These are phyloP conservation scores for Vigna radiata DNA, from an alignment of 306 rosid genomes.

Conservation along the genomic window DNA sequence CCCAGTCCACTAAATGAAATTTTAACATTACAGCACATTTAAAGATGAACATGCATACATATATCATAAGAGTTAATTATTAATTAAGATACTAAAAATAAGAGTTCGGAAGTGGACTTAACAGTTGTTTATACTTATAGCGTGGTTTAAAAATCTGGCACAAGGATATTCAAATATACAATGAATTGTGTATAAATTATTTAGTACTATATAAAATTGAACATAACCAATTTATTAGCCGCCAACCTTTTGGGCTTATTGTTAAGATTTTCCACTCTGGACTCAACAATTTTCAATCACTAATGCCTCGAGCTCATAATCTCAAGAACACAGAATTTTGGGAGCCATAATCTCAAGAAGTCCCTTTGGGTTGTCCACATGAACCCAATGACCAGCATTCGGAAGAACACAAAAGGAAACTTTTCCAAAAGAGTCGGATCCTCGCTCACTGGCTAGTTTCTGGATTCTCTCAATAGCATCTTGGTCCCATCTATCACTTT, in stretches of 20 bases:
- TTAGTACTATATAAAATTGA: not conserved
- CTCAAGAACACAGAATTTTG: conserved; percentile 54
- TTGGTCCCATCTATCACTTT: conserved; percentile 85
- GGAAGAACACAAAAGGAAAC: conserved; percentile 75
- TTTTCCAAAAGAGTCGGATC: conserved; percentile 62
- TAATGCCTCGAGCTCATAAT: conserved; percentile 49
- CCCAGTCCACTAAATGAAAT: too few species aligned
- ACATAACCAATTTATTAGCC: not conserved
- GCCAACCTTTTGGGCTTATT: conserved; percentile 16
- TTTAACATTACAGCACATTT: too few species aligned
- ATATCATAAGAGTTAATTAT: too few species aligned
- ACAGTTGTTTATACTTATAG: not conserved
- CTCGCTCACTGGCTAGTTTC: conserved; percentile 54
- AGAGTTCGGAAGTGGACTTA: not conserved
- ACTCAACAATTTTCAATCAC: not conserved
- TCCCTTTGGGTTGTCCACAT: conserved; percentile 89
- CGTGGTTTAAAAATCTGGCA: not conserved
- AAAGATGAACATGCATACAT: too few species aligned
- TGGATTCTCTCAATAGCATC: conserved; percentile 62
- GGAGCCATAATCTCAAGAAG: conserved; percentile 82
- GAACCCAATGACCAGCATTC: conserved; percentile 95
- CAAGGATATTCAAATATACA: conserved; percentile 4
- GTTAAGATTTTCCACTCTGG: conserved; percentile 31
- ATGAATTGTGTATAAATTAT: conserved; percentile 1
- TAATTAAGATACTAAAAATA: not conserved